Base-by-base conservation (phyloP, 1,284 basidiomycete genomes). In the Entoloma clypeatum region DNA sequence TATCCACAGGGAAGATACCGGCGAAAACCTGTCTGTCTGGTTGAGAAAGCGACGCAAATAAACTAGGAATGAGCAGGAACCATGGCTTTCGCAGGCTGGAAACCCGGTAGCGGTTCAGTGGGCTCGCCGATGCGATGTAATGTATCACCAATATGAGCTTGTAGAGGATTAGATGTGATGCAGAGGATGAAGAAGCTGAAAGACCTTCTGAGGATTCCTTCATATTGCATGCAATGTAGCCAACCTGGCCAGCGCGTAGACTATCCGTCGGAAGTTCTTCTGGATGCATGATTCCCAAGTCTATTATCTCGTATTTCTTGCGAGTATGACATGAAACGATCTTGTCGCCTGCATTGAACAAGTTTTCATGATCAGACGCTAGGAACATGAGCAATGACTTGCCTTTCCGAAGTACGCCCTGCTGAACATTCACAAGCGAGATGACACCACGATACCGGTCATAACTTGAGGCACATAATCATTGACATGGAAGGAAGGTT, bases 141-240 rank as follows among this genome's bases (percentile, higher is more conserved):
- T 0, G 96, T 99, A 60, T 99, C 96, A 24, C 96, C 96, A 42
- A 97, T 84, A 57, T 87, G 84, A 17, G 91, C 90, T 92, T 44
- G 28, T 31, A 32, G 34, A 16, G 13, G 35, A 36, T 27, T 28
- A 42, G 27, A 18, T 14, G 13, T 26, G 6, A 11, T 35, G 33
- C 18, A n/a, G 36, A 6, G 10, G 26, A 13, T n/a, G 31, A 35
- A 18, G 31, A 47, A 24, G 23, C 47, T 19, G 27, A n/a, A n/a
- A n/a, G n/a, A 92, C 93, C 94, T 72, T 99, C 95, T n/a, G 84
- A 81, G 10, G 91, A 91, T 56, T 98, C 88, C 63, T 98, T 99
- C 95, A 99, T 99, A 57, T 92, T 97, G 63, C 93, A 97, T 2
- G 91, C 77, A 42, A 87, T 78, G 59, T 80, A 93, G 21, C 93